Conservation (phyloP, 768 basidiomycete genomes). For the Megacollybia marginata region DNA sequence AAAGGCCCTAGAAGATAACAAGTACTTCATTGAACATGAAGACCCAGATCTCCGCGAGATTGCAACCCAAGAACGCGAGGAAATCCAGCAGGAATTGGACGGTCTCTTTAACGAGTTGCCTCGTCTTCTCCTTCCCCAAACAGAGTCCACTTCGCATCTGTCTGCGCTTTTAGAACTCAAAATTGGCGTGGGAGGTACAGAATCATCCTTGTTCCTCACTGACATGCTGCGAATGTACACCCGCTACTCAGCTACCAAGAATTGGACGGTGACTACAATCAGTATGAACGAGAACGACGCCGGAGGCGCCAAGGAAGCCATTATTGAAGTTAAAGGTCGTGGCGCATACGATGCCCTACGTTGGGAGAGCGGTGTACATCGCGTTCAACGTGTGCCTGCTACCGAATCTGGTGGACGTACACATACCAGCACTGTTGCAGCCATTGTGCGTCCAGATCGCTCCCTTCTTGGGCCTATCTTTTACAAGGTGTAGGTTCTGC, state of each 20-base stretch:
- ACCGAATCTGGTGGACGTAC: slow-evolving; percentile 85
- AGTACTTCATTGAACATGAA: too few species aligned
- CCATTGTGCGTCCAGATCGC: slow-evolving; percentile 50
- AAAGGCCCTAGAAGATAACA: too few species aligned
- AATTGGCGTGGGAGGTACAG: slow-evolving; percentile 87
- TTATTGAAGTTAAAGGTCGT: slow-evolving; percentile 70
- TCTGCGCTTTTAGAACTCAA: slow-evolving; percentile 88
- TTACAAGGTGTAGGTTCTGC: slow-evolving; percentile 61
- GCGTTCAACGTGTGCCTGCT: slow-evolving; percentile 89
- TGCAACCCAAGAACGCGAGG: slow-evolving; percentile 1
- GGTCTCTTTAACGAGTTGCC: slow-evolving; percentile 46
- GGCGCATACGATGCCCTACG: slow-evolving; percentile 73
- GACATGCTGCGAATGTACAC: slow-evolving; percentile 81
- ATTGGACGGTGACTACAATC: slow-evolving; percentile 58
- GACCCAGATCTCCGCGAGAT: background rate
- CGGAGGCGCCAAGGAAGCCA: slow-evolving; percentile 72
- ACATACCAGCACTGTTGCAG: slow-evolving; percentile 87
- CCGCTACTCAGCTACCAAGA: slow-evolving; percentile 45
- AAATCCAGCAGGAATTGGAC: slow-evolving; percentile 18
- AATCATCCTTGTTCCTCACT: slow-evolving; percentile 73
- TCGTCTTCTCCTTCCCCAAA: slow-evolving; percentile 63
- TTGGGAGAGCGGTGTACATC: slow-evolving; percentile 94
- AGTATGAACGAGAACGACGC: slow-evolving; percentile 48
- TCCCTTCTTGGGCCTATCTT: background rate
- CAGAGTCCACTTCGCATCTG: slow-evolving; percentile 29